These are phyloP conservation scores for Pseudisothecium myosuroides DNA, from an alignment of 225 moss, liverwort and hornwort genomes.

Conservation along the genomic window DNA sequence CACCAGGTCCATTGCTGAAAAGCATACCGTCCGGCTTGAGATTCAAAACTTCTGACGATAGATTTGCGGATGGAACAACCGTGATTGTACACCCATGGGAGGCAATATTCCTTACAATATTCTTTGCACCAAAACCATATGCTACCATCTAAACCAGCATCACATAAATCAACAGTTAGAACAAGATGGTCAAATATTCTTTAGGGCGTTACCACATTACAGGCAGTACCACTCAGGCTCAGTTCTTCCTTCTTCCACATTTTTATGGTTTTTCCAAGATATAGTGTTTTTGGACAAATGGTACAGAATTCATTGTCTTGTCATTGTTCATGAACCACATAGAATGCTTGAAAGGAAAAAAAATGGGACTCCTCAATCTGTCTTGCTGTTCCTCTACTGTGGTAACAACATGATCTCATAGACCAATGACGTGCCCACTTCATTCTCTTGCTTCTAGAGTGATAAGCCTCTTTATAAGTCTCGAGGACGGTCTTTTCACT, in stretches of 20 bases:
- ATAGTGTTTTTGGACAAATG: not conserved
- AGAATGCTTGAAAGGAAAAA: not conserved
- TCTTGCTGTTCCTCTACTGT: not conserved
- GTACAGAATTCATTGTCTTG: not conserved
- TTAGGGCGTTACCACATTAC: not conserved
- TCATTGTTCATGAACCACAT: not conserved
- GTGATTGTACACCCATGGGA: slow-evolving; percentile 77
- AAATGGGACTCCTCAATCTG: not conserved
- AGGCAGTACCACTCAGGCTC: not conserved
- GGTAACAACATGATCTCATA: not conserved
- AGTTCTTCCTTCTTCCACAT: not conserved
- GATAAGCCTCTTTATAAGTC: not conserved
- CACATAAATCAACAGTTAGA: not conserved
- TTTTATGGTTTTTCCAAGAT: not conserved
- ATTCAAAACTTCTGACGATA: slow-evolving; percentile 49
- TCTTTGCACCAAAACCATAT: slow-evolving; percentile 58
- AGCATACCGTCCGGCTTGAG: slow-evolving; percentile 70
- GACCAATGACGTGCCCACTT: not conserved
- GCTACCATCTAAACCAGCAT: slow-evolving; percentile 46
- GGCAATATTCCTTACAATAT: slow-evolving; percentile 51
- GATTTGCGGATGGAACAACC: slow-evolving; percentile 62
- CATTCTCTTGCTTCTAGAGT: not conserved
- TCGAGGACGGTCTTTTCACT: not conserved
- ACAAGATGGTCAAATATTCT: not conserved
- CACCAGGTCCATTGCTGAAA: slow-evolving; percentile 80